Evolutionary conservation across 805 yeast species (phyloP).

Genomic region (Hanseniaspora hatyaiensis): DNA sequence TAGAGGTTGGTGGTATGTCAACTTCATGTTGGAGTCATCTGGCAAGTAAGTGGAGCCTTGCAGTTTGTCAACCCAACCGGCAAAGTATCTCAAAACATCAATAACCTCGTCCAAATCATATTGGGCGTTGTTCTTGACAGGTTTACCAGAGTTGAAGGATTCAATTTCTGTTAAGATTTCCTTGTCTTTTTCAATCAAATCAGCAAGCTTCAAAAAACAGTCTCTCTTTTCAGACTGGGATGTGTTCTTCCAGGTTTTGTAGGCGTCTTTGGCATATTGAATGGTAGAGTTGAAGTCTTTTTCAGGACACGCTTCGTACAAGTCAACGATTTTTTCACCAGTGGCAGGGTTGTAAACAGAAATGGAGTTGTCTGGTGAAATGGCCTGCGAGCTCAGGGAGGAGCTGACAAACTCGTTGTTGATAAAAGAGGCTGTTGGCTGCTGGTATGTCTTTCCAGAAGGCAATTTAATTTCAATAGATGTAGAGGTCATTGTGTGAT

Average conservation of each 20-base stretch:
- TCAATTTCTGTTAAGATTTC: slow-evolving; percentile 46
- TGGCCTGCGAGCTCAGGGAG: slow-evolving; percentile 29
- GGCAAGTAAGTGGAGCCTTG: slow-evolving; percentile 55
- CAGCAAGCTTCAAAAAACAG: slow-evolving; percentile 39
- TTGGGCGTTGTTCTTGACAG: slow-evolving; percentile 40
- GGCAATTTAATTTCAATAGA: slow-evolving; percentile 41
- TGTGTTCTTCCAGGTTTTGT: slow-evolving; percentile 37
- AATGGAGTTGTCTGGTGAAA: slow-evolving; percentile 17
- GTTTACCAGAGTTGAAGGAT: slow-evolving; percentile 50
- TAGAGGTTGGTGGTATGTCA: slow-evolving; percentile 43
- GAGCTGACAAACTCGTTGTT: slow-evolving; percentile 59
- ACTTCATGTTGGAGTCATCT: slow-evolving; percentile 42
- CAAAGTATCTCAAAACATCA: slow-evolving; percentile 49
- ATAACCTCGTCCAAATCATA: slow-evolving; percentile 50
- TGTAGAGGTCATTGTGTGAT: neutral
- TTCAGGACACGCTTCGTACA: slow-evolving; percentile 38
- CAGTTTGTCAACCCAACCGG: slow-evolving; percentile 66
- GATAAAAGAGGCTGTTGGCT: slow-evolving; percentile 68
- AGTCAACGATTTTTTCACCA: slow-evolving; percentile 40
- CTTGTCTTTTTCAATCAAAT: slow-evolving; percentile 37
- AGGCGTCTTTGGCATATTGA: slow-evolving; percentile 41
- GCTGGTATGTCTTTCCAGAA: slow-evolving; percentile 53
- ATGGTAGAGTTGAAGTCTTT: slow-evolving; percentile 48
- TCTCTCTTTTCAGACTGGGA: slow-evolving; percentile 40
- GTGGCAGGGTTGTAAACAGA: slow-evolving; percentile 40